phyloP scores from a whole-genome alignment of 78 protist species.

The Polysphondylium violaceum region DNA sequence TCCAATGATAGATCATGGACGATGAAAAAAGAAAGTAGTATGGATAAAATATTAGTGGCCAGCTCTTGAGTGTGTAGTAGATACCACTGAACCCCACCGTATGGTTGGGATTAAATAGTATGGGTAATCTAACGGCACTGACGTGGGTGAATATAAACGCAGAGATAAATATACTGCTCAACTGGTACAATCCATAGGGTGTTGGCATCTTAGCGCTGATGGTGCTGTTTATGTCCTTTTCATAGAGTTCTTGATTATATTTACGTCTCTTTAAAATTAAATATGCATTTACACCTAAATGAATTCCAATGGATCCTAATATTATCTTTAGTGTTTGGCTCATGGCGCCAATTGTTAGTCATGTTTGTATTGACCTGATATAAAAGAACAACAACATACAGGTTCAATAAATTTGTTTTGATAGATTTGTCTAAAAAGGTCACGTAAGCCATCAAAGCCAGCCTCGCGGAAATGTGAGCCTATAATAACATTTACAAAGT shows the following conservation, averaged over 20 bases:
- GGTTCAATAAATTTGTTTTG: slow-evolving; percentile 6
- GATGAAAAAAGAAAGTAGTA: slow-evolving; percentile 9
- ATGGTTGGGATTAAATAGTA: not conserved
- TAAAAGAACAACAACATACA: too few species aligned
- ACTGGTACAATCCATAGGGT: slow-evolving; percentile 13
- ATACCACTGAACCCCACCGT: not conserved
- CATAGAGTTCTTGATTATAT: not conserved
- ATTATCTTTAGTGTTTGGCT: too few species aligned
- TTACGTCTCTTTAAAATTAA: not conserved
- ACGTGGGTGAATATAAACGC: not conserved
- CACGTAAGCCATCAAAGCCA: slow-evolving; percentile 1
- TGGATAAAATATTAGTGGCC: not conserved
- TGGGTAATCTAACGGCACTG: not conserved
- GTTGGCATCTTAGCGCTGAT: not conserved
- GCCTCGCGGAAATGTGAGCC: not conserved
- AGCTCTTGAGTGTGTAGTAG: not conserved
- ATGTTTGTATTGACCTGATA: too few species aligned
- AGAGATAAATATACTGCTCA: not conserved
- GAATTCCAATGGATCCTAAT: not conserved
- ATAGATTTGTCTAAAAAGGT: slow-evolving; percentile 9
- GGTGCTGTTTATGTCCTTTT: not conserved
- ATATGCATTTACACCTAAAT: not conserved
- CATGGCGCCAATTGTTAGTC: too few species aligned
- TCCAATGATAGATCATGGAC: not conserved
- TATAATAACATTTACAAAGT: not conserved